Conservation (phyloP, 495 filamentous ascomycete genomes). For the Chaetomium cochliodes region DNA sequence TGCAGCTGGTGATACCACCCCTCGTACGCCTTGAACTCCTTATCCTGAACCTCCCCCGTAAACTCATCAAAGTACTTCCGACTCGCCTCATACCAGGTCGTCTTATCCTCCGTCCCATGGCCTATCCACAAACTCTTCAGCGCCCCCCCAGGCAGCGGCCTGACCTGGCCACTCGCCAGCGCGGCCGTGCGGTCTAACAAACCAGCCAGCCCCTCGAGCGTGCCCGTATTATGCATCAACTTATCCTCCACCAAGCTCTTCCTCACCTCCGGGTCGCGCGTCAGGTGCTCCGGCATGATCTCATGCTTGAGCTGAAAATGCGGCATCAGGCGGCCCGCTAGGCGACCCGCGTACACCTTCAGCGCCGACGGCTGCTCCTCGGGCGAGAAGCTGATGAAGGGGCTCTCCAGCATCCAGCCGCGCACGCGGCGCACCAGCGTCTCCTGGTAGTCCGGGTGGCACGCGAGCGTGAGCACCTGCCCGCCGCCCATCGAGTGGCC, state of each 20-base stretch:
- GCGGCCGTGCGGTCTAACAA: conserved; percentile 67
- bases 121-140: conserved; percentile 57
- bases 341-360: conserved; percentile 57
- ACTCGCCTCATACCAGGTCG: conserved; percentile 60
- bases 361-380: conserved; percentile 57
- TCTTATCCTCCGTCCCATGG: conserved; percentile 67
- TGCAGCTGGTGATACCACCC: conserved; percentile 80
- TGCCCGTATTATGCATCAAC: conserved; percentile 76
- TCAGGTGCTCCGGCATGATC: conserved; percentile 58
- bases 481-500: conserved; percentile 83
- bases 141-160: conserved; percentile 34
- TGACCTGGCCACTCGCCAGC: conserved; percentile 45
- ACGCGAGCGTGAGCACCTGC: conserved; percentile 56
- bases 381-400: conserved; percentile 67
- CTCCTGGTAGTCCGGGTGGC: conserved; percentile 45
- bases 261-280: conserved; percentile 60
- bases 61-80: conserved; percentile 60
- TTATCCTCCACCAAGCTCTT: conserved; percentile 57
- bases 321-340: conserved; percentile 67
- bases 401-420: conserved; percentile 66
- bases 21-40: conserved; percentile 67
- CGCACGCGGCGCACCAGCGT: conserved; percentile 47
- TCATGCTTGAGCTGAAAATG: conserved; percentile 54
- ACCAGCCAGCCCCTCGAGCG: conserved; percentile 68
- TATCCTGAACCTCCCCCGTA: conserved; percentile 55